Base-by-base conservation (phyloP, 768 basidiomycete genomes). In the Rhizopogon vinicolor region DNA sequence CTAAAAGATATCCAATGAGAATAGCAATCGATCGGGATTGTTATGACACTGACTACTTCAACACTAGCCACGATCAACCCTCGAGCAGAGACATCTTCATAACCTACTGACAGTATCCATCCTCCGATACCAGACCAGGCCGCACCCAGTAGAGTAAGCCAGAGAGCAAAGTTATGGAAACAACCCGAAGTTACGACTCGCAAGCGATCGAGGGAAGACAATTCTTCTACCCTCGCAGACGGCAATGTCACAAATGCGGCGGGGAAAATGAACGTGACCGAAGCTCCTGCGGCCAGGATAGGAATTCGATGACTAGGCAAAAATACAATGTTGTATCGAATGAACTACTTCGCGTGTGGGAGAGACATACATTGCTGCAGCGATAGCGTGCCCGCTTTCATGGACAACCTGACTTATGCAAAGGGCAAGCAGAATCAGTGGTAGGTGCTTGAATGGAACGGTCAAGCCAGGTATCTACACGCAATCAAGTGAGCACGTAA, bases 381-480 rank as follows among this genome's bases (percentile, higher is more conserved):
- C 74, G 43, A 93, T 63, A 12, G 86, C 88, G 68, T 95, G 92
- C 6, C 92, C 92, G 0, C 80, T 68, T 71, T 95, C 92, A 60
- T 94, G 92, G 18, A 89, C 65, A n/a, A 85, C 61, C 67, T 93
- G 91, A 52, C 80, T 78, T 8, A 81, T 22, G 44, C 85, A 75
- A 14, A 93, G 75, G 0, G 86, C 78, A 6, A 80, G 33, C 7
- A 93, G 60, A 46, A 93, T 80, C 14, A 85, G 59, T 5, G 87
- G 87, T 1, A 90, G 64, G 63, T 94, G 85, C 25, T 72, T 69
- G n/a, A 91, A 62, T 1, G 92, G 92, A 1, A 89, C 82, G 2
- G 90, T 95, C 7, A 92, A 58, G 1, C 92, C 92, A 19, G 93
- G 92, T 39, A 95, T 84, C 91, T 93, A 60, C 16, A 51, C 19